Percentiles rank a stretch among this genome's conserved stretches.
phyloP scores from a whole-genome alignment of 768 basidiomycete genomes.

The Neoboletus subvelutipes region DNA sequence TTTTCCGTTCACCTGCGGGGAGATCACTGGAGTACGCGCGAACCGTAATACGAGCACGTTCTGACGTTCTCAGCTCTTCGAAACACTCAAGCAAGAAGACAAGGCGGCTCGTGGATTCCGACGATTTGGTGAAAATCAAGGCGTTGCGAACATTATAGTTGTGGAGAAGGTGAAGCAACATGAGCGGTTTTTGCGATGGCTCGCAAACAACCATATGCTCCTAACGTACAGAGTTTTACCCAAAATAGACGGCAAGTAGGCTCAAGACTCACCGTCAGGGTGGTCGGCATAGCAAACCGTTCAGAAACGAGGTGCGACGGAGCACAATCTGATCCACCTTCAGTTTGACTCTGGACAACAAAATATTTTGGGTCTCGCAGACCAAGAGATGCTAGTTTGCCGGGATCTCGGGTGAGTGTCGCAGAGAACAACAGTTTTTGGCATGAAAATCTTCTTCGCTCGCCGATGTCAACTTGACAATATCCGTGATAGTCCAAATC shows the following conservation, averaged over 20 bases:
- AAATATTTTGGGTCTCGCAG: constrained; percentile 84
- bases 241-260: background rate
- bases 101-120: constrained; percentile 84
- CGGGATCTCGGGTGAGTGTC: constrained; percentile 90
- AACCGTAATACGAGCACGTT: constrained; percentile 40
- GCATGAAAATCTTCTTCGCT: constrained; percentile 63
- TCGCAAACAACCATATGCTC: constrained; percentile 87
- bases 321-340: constrained; percentile 35
- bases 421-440: constrained; percentile 97
- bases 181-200: constrained; percentile 78
- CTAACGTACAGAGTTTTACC: constrained; percentile 37
- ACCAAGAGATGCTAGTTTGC: constrained; percentile 82
- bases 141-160: constrained; percentile 59
- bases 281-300: constrained; percentile 78
- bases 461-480: constrained; percentile 52
- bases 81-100: constrained; percentile 82
- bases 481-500: constrained; percentile 20
- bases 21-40: constrained; percentile 89
- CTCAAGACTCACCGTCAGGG: constrained; percentile 56
- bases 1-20: constrained; percentile 65
- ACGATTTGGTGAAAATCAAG: constrained; percentile 95
- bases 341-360: constrained; percentile 61
- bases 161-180: constrained; percentile 85
- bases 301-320: constrained; percentile 63
- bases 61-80: constrained; percentile 45